These are phyloP conservation scores for Diaporthe citriasiana DNA, from an alignment of 2,329 filamentous ascomycete genomes.

Conservation along the genomic window DNA sequence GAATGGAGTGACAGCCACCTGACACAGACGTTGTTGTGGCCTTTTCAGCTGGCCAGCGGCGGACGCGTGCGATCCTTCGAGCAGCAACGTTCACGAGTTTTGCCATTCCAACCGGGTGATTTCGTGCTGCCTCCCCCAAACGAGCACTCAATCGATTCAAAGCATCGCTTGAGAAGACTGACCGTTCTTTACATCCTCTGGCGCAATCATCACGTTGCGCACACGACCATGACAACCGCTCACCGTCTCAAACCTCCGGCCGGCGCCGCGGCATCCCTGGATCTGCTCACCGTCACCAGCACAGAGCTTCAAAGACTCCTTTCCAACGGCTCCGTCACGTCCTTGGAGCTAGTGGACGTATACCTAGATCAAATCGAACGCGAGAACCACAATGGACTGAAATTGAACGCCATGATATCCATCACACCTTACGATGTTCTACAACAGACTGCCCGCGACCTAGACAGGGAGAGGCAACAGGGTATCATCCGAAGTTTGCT, in stretches of 20 bases:
- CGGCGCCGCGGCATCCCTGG: background rate
- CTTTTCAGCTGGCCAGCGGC: background rate
- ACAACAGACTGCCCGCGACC: background rate
- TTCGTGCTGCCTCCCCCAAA: background rate
- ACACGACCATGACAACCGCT: background rate
- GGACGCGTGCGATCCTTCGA: background rate
- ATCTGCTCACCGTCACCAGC: background rate
- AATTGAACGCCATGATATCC: slow-evolving; percentile 2
- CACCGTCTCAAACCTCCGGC: background rate
- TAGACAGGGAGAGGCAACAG: background rate
- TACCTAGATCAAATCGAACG: background rate
- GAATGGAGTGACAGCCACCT: too few species aligned
- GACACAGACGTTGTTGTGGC: background rate
- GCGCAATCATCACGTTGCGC: background rate
- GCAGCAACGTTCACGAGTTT: background rate
- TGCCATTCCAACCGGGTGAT: background rate
- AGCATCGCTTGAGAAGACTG: background rate
- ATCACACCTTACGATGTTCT: background rate
- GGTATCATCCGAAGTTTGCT: background rate
- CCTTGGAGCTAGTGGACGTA: background rate
- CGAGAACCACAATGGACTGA: background rate
- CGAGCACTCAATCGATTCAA: background rate
- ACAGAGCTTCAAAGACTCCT: background rate
- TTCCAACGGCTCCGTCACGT: background rate
- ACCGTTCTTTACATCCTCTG: background rate